Percentiles rank a stretch among this genome's conserved stretches.
phyloP scores from a whole-genome alignment of 2,329 filamentous ascomycete species.

The Amauroascus niger region DNA sequence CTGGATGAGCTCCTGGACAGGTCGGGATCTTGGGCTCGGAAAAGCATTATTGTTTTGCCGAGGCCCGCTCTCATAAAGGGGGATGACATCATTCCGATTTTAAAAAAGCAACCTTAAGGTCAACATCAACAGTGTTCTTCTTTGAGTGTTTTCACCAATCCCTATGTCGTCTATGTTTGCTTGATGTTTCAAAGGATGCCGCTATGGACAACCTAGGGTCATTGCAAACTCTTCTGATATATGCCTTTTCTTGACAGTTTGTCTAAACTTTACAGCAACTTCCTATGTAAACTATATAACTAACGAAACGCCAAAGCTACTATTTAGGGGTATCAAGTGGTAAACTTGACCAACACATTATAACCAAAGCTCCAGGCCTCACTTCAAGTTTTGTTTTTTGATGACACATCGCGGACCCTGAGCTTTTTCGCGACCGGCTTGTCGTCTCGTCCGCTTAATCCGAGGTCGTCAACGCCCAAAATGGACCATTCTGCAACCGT shows the following conservation, averaged over 20 bases:
- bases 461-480: slow-evolving; percentile 20
- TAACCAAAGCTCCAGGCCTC: not conserved
- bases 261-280: too few relatives aligned
- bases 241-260: too few relatives aligned
- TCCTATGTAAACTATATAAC: too few relatives aligned
- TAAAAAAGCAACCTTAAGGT: too few relatives aligned
- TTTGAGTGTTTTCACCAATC: too few relatives aligned
- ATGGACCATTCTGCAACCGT: slow-evolving; percentile 43
- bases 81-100: not conserved
- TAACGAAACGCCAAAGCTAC: not conserved
- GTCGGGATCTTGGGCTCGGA: not conserved
- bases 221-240: too few relatives aligned
- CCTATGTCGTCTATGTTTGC: too few relatives aligned
- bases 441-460: not conserved
- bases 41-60: slow-evolving; percentile 8
- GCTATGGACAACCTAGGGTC: too few relatives aligned
- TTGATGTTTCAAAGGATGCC: too few relatives aligned
- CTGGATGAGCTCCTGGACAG: not conserved
- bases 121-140: too few relatives aligned
- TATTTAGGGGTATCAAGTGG: not conserved
- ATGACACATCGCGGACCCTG: not conserved
- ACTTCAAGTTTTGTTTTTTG: not conserved
- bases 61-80: not conserved
- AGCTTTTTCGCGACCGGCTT: not conserved
- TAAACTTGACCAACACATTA: not conserved